Evolutionary conservation across 257 asterid species (phyloP), one percentile per base, ranked within the genome.

Genomic region (Solanum chilense): DNA sequence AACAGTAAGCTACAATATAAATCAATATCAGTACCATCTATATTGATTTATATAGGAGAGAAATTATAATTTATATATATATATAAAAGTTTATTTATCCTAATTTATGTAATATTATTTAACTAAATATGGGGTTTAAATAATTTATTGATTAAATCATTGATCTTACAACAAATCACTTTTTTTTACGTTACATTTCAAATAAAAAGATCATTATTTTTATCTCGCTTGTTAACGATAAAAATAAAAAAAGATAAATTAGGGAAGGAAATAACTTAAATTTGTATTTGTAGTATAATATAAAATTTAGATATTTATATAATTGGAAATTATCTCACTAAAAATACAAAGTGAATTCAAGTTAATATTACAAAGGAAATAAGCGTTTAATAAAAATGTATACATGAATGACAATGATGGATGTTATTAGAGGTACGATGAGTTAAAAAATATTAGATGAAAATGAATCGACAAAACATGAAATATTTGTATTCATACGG

Each of bases 121-220:
- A 1, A 31, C 15, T 70, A 8, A 70, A 1, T 7, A 31, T 3
- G 1, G 0, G 2, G 0, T 25, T 12, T 66, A n/a, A 12, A 11
- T 5, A 25, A 66, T 12, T 25, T 25, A 66, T 66, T 66, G 9
- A 66, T 66, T 66, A 66, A 3, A 25, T 66, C 9, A 25, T 66
- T 66, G 0, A 5, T 25, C 5, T 66, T 8, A 4, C 4, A 0
- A 16, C 2, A 3, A 25, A 37, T 1, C 39, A 5, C 1, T 37
- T 37, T 37, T 5, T 37, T 1, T 9, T 68, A 68, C 5, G 21
- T 3, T 68, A 27, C 4, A 6, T 11, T 13, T 1, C 2, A 68
- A 68, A 68, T 68, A 27, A 68, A 68, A 27, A 25, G 1, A 3
- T 25, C 10, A 7, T 14, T 23, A 69, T 3, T 1, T 3, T 14